Percentiles rank a stretch among this genome's conserved stretches.
phyloP scores from a whole-genome alignment of 192 early-diverging fungal genomes.

The Backusella westeae region DNA sequence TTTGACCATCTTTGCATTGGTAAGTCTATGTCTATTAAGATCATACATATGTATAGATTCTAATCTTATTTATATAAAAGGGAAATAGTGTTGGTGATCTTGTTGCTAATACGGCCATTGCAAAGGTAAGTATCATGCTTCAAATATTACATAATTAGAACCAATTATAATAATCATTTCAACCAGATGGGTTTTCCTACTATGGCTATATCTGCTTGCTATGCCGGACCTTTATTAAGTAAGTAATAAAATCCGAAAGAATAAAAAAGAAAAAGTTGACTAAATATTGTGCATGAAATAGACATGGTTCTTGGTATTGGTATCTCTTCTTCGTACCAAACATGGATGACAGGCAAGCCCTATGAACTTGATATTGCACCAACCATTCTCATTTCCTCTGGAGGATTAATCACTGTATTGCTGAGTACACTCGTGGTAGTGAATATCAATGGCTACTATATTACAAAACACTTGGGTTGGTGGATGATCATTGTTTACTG shows the following conservation, averaged over 20 bases:
- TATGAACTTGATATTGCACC: constrained; percentile 59
- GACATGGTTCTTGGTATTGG: constrained; percentile 84
- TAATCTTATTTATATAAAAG: constrained; percentile 21
- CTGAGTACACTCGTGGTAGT: constrained; percentile 55
- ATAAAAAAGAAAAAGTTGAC: not conserved
- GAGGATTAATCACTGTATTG: constrained; percentile 64
- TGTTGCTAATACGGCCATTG: constrained; percentile 87
- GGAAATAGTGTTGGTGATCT: constrained; percentile 86
- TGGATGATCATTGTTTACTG: constrained; percentile 57
- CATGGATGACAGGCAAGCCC: constrained; percentile 45
- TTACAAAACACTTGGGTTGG: constrained; percentile 56
- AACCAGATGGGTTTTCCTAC: constrained; percentile 81
- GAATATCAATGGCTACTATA: constrained; percentile 55
- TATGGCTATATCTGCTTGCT: constrained; percentile 95
- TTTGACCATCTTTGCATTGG: constrained; percentile 82
- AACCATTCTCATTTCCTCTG: constrained; percentile 64
- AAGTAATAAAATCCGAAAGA: constrained; percentile 12
- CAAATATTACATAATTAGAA: not conserved
- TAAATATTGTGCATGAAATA: constrained; percentile 15
- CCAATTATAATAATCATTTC: not conserved
- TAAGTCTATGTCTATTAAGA: constrained; percentile 16
- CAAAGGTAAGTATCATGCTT: constrained; percentile 32
- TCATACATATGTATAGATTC: not conserved
- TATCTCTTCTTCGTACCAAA: constrained; percentile 58
- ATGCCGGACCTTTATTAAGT: constrained; percentile 91